Evolutionary conservation across 129 eudicot species (phyloP).

Genomic region (Saposhnikovia divaricata): DNA sequence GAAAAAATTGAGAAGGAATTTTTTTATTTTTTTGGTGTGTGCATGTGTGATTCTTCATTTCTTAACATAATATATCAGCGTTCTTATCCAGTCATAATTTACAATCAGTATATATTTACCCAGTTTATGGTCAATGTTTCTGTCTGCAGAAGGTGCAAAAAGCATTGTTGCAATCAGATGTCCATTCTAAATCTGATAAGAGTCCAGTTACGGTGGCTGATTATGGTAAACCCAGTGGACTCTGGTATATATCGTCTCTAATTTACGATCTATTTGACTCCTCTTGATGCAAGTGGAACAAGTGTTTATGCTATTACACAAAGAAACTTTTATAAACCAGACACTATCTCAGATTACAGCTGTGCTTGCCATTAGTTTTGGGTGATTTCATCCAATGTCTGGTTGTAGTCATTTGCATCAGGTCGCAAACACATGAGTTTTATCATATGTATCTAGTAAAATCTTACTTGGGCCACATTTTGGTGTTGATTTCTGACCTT

Average conservation of each 20-base stretch:
- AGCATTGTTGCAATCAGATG: slow-evolving; percentile 79
- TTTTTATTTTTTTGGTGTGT: background rate
- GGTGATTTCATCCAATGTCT: background rate
- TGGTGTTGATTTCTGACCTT: too few relatives aligned
- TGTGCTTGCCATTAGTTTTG: background rate
- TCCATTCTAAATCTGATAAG: slow-evolving; percentile 83
- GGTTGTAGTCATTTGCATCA: background rate
- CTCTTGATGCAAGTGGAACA: background rate
- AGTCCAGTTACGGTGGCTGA: slow-evolving; percentile 96
- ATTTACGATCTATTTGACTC: background rate
- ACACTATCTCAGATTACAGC: background rate
- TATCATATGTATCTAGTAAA: background rate
- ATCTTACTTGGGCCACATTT: too few relatives aligned
- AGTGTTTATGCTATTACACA: background rate
- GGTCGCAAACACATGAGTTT: background rate
- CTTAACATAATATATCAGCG: background rate
- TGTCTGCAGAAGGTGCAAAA: slow-evolving; percentile 82
- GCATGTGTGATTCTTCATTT: background rate
- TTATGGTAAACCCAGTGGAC: slow-evolving; percentile 49
- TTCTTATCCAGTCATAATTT: background rate
- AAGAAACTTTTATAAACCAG: background rate
- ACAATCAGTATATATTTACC: background rate
- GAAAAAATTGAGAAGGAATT: background rate
- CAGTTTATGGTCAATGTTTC: slow-evolving; percentile 5
- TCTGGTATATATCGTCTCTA: background rate